Conservation (phyloP, 306 rosid genomes). For the Trichosanthes cucumerina region DNA sequence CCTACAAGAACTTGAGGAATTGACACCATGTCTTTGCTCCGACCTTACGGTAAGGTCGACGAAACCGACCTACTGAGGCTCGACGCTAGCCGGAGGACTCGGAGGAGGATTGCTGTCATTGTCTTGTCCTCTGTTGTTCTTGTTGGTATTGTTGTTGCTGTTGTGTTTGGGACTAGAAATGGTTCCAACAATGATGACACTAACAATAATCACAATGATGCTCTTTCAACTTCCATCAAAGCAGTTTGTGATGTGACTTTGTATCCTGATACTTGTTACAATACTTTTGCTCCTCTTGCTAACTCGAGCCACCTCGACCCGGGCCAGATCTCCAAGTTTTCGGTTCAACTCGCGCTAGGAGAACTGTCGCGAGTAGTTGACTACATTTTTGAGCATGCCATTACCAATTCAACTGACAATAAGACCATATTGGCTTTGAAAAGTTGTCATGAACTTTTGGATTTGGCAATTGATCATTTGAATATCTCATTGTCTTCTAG, state of each 20-base stretch:
- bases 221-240: constrained; percentile 33
- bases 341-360: constrained; percentile 34
- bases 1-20: background rate
- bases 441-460: constrained; percentile 45
- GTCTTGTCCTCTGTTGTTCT: constrained; percentile 37
- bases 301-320: constrained; percentile 33
- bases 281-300: constrained; percentile 24
- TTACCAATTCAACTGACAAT: constrained; percentile 15
- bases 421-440: constrained; percentile 26
- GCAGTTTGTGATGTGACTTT: constrained; percentile 64
- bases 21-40: constrained; percentile 26
- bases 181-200: constrained; percentile 11
- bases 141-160: constrained; percentile 28
- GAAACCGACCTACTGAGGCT: constrained; percentile 41
- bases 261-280: constrained; percentile 42
- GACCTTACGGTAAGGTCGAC: constrained; percentile 41
- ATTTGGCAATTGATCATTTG: constrained; percentile 51
- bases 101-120: constrained; percentile 45
- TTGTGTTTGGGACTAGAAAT: constrained; percentile 25
- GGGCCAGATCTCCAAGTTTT: constrained; percentile 32
- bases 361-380: constrained; percentile 29
- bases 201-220: background rate
- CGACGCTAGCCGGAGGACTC: constrained; percentile 31
- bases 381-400: constrained; percentile 22
- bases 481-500: constrained; percentile 25